phyloP scores from a whole-genome alignment of 1,284 basidiomycete genomes.

The Puccinia horiana region DNA sequence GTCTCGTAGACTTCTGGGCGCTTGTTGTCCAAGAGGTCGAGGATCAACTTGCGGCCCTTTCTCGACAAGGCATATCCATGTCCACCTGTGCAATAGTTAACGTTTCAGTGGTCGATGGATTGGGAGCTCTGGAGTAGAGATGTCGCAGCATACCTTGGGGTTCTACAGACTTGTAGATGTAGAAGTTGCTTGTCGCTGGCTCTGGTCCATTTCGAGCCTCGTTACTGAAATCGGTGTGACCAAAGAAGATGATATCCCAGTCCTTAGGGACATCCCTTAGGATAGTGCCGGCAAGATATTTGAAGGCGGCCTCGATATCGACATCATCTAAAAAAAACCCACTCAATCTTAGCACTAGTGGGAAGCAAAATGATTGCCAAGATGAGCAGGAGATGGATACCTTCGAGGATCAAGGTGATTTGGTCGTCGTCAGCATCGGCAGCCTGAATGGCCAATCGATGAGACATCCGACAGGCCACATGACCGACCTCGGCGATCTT shows the following conservation, averaged over 20 bases:
- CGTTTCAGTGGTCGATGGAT: neutral
- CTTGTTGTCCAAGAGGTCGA: constrained; percentile 42
- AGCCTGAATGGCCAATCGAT: constrained; percentile 40
- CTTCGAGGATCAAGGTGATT: constrained; percentile 43
- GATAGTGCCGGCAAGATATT: constrained; percentile 39
- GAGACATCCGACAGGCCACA: constrained; percentile 45
- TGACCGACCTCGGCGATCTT: constrained; percentile 42
- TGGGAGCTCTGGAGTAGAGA: neutral
- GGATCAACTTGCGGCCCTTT: constrained; percentile 35
- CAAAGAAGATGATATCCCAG: constrained; percentile 49
- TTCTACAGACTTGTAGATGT: constrained; percentile 44
- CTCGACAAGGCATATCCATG: constrained; percentile 45
- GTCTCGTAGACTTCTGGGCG: constrained; percentile 32
- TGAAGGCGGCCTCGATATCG: constrained; percentile 47
- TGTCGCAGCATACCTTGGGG: constrained; percentile 42
- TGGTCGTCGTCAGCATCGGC: constrained; percentile 40
- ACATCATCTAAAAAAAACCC: constrained; percentile 37
- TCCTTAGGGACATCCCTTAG: constrained; percentile 38
- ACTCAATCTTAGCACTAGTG: neutral
- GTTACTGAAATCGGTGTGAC: constrained; percentile 47
- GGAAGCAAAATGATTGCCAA: neutral
- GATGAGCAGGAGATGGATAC: neutral
- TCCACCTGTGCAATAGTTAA: constrained; percentile 18
- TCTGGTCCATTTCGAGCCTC: constrained; percentile 34
- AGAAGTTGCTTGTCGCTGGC: constrained; percentile 30